Percentiles rank a stretch among this genome's conserved stretches.
Conservation (phyloP, 352 stramenopile species). For the Pythium monospermum region DNA sequence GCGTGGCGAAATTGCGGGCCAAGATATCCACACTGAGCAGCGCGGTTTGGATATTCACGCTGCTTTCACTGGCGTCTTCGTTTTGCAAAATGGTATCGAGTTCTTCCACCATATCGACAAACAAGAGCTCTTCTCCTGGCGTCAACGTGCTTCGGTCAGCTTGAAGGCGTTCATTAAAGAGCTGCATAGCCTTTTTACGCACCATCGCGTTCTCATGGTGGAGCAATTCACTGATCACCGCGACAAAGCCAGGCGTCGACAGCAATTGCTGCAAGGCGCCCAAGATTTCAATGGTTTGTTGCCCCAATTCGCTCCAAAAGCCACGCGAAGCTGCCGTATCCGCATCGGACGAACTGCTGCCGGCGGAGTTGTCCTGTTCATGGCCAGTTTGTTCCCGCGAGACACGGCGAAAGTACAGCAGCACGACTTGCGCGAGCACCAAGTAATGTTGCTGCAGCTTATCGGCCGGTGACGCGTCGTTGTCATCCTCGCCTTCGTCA, state of each 20-base stretch:
- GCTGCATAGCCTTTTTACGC: conserved; percentile 84
- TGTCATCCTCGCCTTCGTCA: conserved; percentile 29
- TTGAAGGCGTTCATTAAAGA: conserved; percentile 84
- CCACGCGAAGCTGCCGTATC: conserved; percentile 15
- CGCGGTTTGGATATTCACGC: conserved; percentile 77
- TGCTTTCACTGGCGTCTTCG: conserved; percentile 50
- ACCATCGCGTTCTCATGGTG: conserved; percentile 85
- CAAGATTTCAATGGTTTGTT: conserved; percentile 67
- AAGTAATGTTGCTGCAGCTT: conserved; percentile 74
- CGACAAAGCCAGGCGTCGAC: conserved; percentile 81
- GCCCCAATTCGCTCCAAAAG: conserved; percentile 55
- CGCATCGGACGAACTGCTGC: conserved; percentile 7
- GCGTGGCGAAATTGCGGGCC: conserved; percentile 66
- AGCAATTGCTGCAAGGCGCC: conserved; percentile 76
- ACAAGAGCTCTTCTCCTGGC: conserved; percentile 68
- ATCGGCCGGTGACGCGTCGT: conserved; percentile 21
- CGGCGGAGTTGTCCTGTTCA: conserved; percentile 18
- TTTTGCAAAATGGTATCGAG: conserved; percentile 70
- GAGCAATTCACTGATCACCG: conserved; percentile 77
- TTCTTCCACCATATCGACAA: conserved; percentile 86
- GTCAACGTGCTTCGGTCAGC: conserved; percentile 55
- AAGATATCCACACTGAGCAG: conserved; percentile 82
- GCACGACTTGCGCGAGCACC: conserved; percentile 67
- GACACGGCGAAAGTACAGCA: conserved; percentile 80
- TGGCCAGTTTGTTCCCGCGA: conserved; percentile 59